Conservation (phyloP, 1,139 yeast species). For the Geotrichum aggregatum region DNA sequence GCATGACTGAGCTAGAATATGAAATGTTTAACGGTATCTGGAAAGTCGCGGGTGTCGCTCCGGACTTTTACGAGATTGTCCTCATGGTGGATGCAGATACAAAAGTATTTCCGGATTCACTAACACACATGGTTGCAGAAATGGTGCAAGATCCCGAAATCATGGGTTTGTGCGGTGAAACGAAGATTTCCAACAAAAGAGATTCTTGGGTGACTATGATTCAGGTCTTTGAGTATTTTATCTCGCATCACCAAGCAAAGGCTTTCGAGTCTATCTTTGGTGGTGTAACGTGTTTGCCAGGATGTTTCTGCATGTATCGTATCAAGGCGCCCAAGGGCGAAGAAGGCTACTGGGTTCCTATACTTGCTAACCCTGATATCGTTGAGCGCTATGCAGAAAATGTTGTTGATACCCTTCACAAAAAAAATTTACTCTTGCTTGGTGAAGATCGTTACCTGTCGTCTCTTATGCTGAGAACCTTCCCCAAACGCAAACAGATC, state of each 20-base stretch:
- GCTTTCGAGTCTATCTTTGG: slow-evolving; percentile 96
- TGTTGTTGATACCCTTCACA: slow-evolving; percentile 80
- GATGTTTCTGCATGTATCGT: slow-evolving; percentile 94
- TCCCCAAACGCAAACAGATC: slow-evolving; percentile 89
- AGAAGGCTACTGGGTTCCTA: slow-evolving; percentile 95
- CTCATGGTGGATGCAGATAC: slow-evolving; percentile 98
- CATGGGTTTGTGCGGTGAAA: slow-evolving; percentile 97
- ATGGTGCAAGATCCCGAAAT: slow-evolving; percentile 85
- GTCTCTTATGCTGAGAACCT: slow-evolving; percentile 84
- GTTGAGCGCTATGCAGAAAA: slow-evolving; percentile 93
- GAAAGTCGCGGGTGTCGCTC: slow-evolving; percentile 83
- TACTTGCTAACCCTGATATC: slow-evolving; percentile 91
- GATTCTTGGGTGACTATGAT: slow-evolving; percentile 91
- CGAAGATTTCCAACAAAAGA: slow-evolving; percentile 83
- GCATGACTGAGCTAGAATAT: slow-evolving; percentile 92
- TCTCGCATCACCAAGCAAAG: slow-evolving; percentile 93
- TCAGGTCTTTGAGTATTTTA: slow-evolving; percentile 93
- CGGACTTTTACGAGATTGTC: slow-evolving; percentile 78
- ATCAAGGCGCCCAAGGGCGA: slow-evolving; percentile 88
- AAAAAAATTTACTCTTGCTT: slow-evolving; percentile 76
- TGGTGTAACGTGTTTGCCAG: slow-evolving; percentile 95
- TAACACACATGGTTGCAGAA: slow-evolving; percentile 89
- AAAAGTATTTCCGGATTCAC: slow-evolving; percentile 80
- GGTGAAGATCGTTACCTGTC: slow-evolving; percentile 93
- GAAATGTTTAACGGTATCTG: slow-evolving; percentile 76